phyloP scores from a whole-genome alignment of 345 rosid genomes.

The Gossypium arboreum region DNA sequence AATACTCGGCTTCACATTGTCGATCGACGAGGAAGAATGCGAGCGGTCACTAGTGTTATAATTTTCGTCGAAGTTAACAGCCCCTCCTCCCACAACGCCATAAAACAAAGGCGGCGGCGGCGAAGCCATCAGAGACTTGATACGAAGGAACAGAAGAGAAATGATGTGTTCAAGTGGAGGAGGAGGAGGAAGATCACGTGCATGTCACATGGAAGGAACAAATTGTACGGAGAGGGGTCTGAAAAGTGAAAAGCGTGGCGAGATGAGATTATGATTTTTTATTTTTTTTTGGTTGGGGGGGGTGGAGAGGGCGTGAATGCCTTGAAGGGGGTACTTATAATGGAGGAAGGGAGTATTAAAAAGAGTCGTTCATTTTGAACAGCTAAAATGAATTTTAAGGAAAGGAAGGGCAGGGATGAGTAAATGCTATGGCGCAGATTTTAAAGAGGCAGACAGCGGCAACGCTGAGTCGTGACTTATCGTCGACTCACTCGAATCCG shows the following conservation, averaged over 20 bases:
- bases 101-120: conserved; percentile 16
- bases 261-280: background rate
- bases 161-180: background rate
- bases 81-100: conserved; percentile 26
- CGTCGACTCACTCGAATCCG: background rate
- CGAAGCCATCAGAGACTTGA: background rate
- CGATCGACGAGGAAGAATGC: conserved; percentile 31
- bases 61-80: conserved; percentile 14
- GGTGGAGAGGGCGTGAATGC: conserved; percentile 3
- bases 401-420: background rate
- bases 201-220: background rate
- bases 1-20: conserved; percentile 57
- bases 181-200: background rate
- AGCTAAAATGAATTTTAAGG: background rate
- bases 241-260: background rate
- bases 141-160: background rate
- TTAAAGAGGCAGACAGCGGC: background rate
- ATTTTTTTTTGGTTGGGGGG: too few relatives aligned
- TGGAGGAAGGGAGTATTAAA: conserved; percentile 12
- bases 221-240: background rate
- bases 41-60: background rate
- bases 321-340: conserved; percentile 5
- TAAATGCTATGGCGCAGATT: conserved; percentile 20
- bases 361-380: conserved; percentile 5
- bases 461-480: background rate